Base-by-base conservation (phyloP, 2,329 filamentous ascomycete genomes). In the Penicillium expansum region DNA sequence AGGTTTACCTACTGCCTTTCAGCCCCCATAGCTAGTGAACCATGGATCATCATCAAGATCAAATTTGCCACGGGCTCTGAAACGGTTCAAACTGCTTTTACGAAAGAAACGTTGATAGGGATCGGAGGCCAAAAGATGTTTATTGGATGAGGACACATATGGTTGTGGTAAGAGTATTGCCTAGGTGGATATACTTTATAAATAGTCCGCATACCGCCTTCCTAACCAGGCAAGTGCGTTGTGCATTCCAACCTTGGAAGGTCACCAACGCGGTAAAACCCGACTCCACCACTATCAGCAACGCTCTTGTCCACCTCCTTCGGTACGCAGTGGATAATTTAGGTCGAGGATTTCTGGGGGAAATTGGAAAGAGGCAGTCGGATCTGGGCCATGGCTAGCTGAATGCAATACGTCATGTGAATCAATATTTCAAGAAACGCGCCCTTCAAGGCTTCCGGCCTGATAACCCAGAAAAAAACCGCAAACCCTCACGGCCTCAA, bases 1-100 rank as follows among this genome's bases (percentile, higher is more conserved):
- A 0, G 79, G 79, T 55, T 73, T 73, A 1, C 79, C 77, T 6
- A 29, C 27, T 24, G 1, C 79, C 77, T 22, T 78, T 76, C 8
- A 81, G 72, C 7, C 78, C 79, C 78, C 77, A 81, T 4, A 79
- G 77, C 61, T 79, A 18, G 77, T 78, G 60, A 80, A 72, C 78
- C 78, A 81, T 8, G 78, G 62, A 52, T 81, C 79, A 56, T 81
- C 78, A 50, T 81, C 78, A 5, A 80, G 71, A 55, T 72, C 78
- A 60, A 80, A 75, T 48, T 80, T 76, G 6, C 79, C 79, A 33
- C 76, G 70, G 24, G 70, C 72, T 2, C 80, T 65, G 65, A 80
- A 81, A 4, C 78, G 71, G 56, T 80, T 81, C 2, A 75, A 66
- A 0, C 4, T 29, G 27, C 27, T 9, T 13, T 16, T 22, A 2